Evolutionary conservation across 2,329 filamentous ascomycete genomes (phyloP).

Genomic region (Cladorrhinum sp.): DNA sequence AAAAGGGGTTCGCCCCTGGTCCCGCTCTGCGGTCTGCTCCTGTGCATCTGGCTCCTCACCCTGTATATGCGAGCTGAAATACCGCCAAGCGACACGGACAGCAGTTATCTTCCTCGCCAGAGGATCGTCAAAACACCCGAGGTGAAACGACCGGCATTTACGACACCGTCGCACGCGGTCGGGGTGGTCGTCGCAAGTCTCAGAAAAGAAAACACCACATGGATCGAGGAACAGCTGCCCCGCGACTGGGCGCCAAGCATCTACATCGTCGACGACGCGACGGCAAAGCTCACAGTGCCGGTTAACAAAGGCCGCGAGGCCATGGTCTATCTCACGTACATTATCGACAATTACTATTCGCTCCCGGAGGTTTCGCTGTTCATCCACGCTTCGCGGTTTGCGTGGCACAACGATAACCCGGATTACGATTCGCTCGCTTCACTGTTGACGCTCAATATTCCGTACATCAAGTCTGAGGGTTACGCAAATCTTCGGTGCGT

Average conservation of each 20-base stretch:
- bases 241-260: constrained; percentile 50
- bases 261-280: constrained; percentile 52
- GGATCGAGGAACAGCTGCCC: constrained; percentile 38
- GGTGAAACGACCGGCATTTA: neutral
- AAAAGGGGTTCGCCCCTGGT: neutral
- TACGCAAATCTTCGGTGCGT: constrained; percentile 62
- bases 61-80: constrained; percentile 1
- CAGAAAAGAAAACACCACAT: constrained; percentile 30
- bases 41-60: constrained; percentile 12
- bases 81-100: neutral
- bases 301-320: constrained; percentile 51
- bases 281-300: constrained; percentile 46
- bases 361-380: constrained; percentile 46
- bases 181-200: constrained; percentile 20
- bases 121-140: neutral
- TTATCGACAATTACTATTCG: constrained; percentile 48
- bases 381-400: constrained; percentile 46
- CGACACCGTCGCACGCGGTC: constrained; percentile 5
- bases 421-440: constrained; percentile 53
- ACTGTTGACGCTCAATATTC: constrained; percentile 46
- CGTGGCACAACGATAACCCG: constrained; percentile 54
- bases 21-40: constrained; percentile 4
- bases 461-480: constrained; percentile 50
- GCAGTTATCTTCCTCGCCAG: neutral
- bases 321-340: constrained; percentile 52